These are phyloP conservation scores for Stemphylium vesicarium DNA, from an alignment of 2,329 filamentous ascomycete species.

Conservation along the genomic window DNA sequence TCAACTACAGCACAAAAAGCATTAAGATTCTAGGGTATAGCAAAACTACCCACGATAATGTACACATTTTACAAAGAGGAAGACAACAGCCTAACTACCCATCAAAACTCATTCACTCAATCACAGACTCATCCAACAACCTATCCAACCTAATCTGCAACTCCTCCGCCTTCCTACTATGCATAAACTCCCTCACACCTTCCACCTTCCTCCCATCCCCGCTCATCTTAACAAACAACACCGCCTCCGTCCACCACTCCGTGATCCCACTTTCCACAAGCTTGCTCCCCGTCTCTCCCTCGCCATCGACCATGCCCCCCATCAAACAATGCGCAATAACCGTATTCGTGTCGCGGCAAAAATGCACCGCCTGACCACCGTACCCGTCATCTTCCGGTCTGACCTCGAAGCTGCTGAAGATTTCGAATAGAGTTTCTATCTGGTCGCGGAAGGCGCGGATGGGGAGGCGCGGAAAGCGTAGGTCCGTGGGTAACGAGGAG, in stretches of 20 bases:
- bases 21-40: too few relatives aligned
- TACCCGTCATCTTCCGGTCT: slow-evolving; percentile 45
- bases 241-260: slow-evolving; percentile 37
- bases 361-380: slow-evolving; percentile 32
- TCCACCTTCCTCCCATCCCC: slow-evolving; percentile 30
- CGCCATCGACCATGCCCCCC: slow-evolving; percentile 29
- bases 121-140: slow-evolving; percentile 33
- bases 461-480: slow-evolving; percentile 48
- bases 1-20: too few relatives aligned
- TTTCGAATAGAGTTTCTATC: slow-evolving; percentile 50
- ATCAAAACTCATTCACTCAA: too few relatives aligned
- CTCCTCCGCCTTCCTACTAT: slow-evolving; percentile 47
- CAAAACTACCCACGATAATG: too few relatives aligned
- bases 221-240: slow-evolving; percentile 34
- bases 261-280: slow-evolving; percentile 23
- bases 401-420: slow-evolving; percentile 54
- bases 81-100: too few relatives aligned
- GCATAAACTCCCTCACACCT: slow-evolving; percentile 51
- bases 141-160: slow-evolving; percentile 48
- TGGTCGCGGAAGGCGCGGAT: slow-evolving; percentile 49
- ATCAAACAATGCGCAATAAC: slow-evolving; percentile 47
- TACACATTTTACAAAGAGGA: too few relatives aligned
- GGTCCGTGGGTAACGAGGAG: slow-evolving; percentile 49
- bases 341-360: slow-evolving; percentile 32
- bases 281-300: slow-evolving; percentile 23